These are phyloP conservation scores for Viola pubescens DNA, from an alignment of 441 rosid genomes.

Conservation along the genomic window DNA sequence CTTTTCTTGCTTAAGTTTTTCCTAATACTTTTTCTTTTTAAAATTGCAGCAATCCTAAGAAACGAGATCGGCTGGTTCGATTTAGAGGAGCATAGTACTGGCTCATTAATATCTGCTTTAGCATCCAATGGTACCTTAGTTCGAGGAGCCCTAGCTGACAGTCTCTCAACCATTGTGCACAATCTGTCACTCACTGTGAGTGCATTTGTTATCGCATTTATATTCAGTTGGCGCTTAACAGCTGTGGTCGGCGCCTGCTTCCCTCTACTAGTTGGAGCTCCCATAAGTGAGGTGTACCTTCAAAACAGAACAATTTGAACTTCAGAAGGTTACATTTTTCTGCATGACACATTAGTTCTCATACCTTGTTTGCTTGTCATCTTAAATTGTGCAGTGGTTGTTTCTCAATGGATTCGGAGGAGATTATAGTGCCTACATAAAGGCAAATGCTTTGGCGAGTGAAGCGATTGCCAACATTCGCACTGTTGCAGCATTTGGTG, in stretches of 20 bases:
- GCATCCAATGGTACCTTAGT: slow-evolving; percentile 72
- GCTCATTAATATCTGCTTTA: slow-evolving; percentile 71
- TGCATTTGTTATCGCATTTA: slow-evolving; percentile 65
- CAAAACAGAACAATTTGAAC: too few relatives aligned
- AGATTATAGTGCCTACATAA: slow-evolving; percentile 55
- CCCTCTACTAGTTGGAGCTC: slow-evolving; percentile 80
- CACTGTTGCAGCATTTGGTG: slow-evolving; percentile 72
- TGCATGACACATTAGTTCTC: too few relatives aligned
- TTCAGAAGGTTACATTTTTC: too few relatives aligned
- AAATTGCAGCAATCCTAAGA: slow-evolving; percentile 60
- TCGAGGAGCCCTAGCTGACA: slow-evolving; percentile 61
- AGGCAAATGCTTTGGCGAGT: slow-evolving; percentile 64
- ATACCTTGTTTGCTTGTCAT: background rate
- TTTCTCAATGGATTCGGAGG: slow-evolving; percentile 89
- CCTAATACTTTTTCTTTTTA: background rate
- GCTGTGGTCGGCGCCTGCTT: slow-evolving; percentile 72
- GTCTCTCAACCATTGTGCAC: slow-evolving; percentile 65
- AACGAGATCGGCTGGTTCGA: slow-evolving; percentile 97
- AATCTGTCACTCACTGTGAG: slow-evolving; percentile 63
- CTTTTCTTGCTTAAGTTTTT: background rate
- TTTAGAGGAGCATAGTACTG: slow-evolving; percentile 59
- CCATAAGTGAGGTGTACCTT: slow-evolving; percentile 73
- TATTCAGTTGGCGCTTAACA: slow-evolving; percentile 84
- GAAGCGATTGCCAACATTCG: slow-evolving; percentile 74
- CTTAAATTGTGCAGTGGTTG: slow-evolving; percentile 46